Evolutionary conservation across 2,329 filamentous ascomycete genomes (phyloP), one percentile per base, ranked within the genome.

Genomic region (Cyclaneusma minus): DNA sequence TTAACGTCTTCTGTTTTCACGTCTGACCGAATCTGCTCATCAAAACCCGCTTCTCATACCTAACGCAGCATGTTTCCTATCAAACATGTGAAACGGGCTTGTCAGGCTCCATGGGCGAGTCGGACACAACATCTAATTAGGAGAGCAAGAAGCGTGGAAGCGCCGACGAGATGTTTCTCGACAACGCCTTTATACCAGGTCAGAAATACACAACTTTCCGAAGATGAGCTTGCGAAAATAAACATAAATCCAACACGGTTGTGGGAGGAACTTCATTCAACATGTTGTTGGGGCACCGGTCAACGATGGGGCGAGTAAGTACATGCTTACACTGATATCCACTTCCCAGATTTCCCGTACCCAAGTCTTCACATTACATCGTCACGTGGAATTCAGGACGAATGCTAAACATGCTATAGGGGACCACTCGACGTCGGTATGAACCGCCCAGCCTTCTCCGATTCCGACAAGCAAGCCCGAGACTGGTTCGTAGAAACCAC

Each of bases 401-500:
- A n/a, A n/a, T n/a, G n/a, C n/a, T n/a, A n/a, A n/a, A n/a, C n/a
- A n/a, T n/a, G 18, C 18, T 4, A 6, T 31, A 65, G 63, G 21
- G 53, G 42, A 13, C 43, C 52, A 13, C 77, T 66, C 8, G 69
- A 84, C 31, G 79, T 73, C 1, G 81, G 81, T 30, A 87, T 87
- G 80, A 65, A 68, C 14, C 71, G 81, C 2, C 64, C 87, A 2
- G 58, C 78, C 3, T 60, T 87, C 12, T 73, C 72, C 3, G 69
- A 84, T 38, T 56, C 68, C 2, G 81, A 87, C 45, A 79, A 74
- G 42, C 50, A 65, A 39, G 78, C 65, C 8, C 67, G 81, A 20
- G 68, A 80, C 45, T 89, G 80, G 80, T 84, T 89, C 35, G 61
- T 72, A 1, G 47, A 69, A 11, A 72, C 68, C 0, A 69, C 68